Base-by-base conservation (phyloP, 1,284 basidiomycete genomes). In the Sporisorium graminicola region DNA sequence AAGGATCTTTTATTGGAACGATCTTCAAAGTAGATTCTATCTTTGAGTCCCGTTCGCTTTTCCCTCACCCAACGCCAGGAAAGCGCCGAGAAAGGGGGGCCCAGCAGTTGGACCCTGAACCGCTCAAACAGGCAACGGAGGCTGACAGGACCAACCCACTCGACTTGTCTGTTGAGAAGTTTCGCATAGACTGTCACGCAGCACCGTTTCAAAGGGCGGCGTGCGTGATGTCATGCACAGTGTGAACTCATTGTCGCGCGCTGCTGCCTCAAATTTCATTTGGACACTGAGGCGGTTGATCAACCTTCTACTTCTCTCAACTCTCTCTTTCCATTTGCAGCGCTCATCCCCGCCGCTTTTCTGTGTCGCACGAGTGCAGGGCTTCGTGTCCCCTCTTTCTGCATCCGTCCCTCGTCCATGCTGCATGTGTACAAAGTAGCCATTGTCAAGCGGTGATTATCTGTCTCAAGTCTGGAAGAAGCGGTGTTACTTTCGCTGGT, bases 151-250 rank as follows among this genome's bases (percentile, higher is more conserved):
- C 27, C 5, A 33, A 50, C 29, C 7, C 29, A 10, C 18, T 7
- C 29, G 22, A 33, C 24, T 14, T 37, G 18, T 9, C 29, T 8
- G 29, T 22, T 8, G 22, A 22, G 43, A 27, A 54, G 18, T 13
- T 47, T 31, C 20, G 8, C 44, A 40, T 64, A 58, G 66, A 64
- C 60, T 59, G 44, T 70, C 52, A 20, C 26, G 44, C 59, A 59
- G 61, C 37, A 29, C 16, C 33, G 26, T 20, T 26, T 43, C 27
- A 8, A 10, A 20, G 49, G 50, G n/a, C n/a, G 22, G 8, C 20
- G 46, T 51, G 40, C 59, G 62, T 71, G 58, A 71, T 71, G 68
- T 65, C 63, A 71, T 71, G 68, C 68, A 65, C 55, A 13, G 5
- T 20, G 7, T 50, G 50, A 29, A 31, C 8, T 20, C 51, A 29